Evolutionary conservation across 306 rosid species (phyloP).

Genomic region (Trichosanthes truncata): DNA sequence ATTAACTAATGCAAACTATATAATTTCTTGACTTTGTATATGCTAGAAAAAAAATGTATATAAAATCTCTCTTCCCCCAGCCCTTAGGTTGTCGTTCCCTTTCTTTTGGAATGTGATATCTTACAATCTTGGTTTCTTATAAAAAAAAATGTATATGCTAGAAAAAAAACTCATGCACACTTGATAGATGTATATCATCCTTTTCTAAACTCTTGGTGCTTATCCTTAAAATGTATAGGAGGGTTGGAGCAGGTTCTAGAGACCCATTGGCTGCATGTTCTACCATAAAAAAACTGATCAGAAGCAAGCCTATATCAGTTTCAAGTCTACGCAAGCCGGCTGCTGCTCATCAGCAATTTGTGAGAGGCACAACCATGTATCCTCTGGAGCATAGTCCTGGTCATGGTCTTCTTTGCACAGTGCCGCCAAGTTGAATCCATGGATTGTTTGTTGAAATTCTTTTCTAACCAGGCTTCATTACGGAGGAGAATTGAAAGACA

Average conservation of each 20-base stretch:
- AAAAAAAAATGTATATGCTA: no score
- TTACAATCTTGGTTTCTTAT: no score
- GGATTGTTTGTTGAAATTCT: background rate
- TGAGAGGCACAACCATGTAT: slow-evolving; percentile 65
- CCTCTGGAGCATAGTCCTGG: slow-evolving; percentile 72
- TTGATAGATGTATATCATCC: background rate
- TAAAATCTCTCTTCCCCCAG: no score
- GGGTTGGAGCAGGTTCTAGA: slow-evolving; percentile 72
- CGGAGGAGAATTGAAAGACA: background rate
- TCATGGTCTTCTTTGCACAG: slow-evolving; percentile 71
- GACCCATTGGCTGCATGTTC: slow-evolving; percentile 65
- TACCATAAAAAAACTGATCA: slow-evolving; percentile 41
- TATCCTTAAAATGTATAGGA: slow-evolving; percentile 32
- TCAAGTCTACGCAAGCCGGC: slow-evolving; percentile 52
- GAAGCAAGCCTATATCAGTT: slow-evolving; percentile 27
- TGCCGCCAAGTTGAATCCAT: slow-evolving; percentile 29
- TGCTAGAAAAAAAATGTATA: background rate
- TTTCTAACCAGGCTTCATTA: background rate
- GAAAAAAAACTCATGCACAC: background rate
- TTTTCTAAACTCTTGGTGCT: background rate
- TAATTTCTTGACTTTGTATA: background rate
- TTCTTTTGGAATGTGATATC: no score
- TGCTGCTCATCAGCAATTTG: slow-evolving; percentile 45
- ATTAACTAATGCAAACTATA: background rate
- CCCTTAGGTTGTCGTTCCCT: no score